phyloP scores from a whole-genome alignment of 164 flowering plant genomes.

The Aristolochia fimbriata region DNA sequence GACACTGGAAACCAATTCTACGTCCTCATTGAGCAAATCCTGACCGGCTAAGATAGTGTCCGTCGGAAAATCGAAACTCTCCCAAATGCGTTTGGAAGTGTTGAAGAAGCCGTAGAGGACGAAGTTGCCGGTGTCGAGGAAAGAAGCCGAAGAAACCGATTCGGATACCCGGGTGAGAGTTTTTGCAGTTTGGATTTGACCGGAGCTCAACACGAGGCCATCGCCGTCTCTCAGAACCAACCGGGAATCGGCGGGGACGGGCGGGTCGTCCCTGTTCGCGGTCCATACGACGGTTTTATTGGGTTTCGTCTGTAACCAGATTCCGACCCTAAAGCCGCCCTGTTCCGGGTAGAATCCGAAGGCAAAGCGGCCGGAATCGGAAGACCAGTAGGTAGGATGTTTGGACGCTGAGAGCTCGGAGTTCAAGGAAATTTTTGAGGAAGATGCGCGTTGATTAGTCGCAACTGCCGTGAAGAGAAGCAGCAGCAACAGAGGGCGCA shows the following conservation, averaged over 20 bases:
- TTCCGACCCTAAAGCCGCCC: constrained; percentile 17
- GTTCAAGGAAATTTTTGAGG: constrained; percentile 6
- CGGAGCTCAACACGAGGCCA: background rate
- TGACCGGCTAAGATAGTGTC: constrained; percentile 43
- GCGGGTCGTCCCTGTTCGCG: constrained; percentile 11
- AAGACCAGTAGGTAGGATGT: constrained; percentile 18
- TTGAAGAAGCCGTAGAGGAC: constrained; percentile 12
- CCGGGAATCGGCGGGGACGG: constrained; percentile 19
- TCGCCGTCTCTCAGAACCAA: constrained; percentile 6
- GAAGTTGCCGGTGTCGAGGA: constrained; percentile 41
- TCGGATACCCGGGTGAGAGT: background rate
- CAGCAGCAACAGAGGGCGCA: no score
- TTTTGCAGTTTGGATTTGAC: background rate
- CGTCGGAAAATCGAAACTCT: constrained; percentile 12
- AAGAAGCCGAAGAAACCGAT: constrained; percentile 17
- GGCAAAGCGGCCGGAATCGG: constrained; percentile 32
- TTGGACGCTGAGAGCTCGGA: constrained; percentile 17
- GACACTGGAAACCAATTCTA: constrained; percentile 13
- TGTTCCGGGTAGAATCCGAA: constrained; percentile 21
- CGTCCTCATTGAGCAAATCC: constrained; percentile 4
- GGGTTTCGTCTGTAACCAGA: constrained; percentile 27
- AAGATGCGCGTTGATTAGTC: no score
- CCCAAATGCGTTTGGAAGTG: background rate
- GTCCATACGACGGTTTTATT: constrained; percentile 31
- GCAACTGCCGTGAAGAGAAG: no score